Percentiles rank a stretch among this genome's conserved stretches.
Evolutionary conservation across 208 protist species (phyloP).

Genomic region (Trypanosoma scelopori): DNA sequence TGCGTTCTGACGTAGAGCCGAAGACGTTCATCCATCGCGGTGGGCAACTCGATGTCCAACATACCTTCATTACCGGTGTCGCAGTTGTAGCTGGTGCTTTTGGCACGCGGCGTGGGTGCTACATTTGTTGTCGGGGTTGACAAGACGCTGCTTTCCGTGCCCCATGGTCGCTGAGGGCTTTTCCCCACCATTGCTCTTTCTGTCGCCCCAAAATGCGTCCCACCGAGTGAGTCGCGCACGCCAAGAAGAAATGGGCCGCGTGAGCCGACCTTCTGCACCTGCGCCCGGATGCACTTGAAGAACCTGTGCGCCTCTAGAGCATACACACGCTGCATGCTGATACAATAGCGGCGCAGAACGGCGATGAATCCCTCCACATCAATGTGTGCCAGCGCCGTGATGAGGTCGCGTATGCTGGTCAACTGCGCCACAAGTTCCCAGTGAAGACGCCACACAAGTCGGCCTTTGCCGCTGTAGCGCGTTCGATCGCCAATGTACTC

Average conservation of each 20-base stretch:
- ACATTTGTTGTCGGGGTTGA: conserved; percentile 9
- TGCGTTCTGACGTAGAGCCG: conserved; percentile 18
- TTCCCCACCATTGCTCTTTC: conserved; percentile 14
- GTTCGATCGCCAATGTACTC: conserved; percentile 57
- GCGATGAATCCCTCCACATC: conserved; percentile 68
- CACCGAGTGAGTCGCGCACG: conserved; percentile 38
- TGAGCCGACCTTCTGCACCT: conserved; percentile 55
- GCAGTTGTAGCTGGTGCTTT: conserved; percentile 4
- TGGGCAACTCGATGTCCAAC: conserved; percentile 59
- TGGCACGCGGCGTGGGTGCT: conserved; percentile 9
- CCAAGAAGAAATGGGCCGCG: conserved; percentile 52
- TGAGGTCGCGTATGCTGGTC: conserved; percentile 58
- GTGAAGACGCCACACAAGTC: conserved; percentile 80
- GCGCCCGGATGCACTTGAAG: conserved; percentile 61
- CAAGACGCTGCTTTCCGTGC: background rate
- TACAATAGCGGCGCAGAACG: conserved; percentile 72
- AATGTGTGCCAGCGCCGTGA: conserved; percentile 63
- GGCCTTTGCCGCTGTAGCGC: conserved; percentile 49
- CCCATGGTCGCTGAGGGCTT: conserved; percentile 1
- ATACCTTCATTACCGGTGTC: conserved; percentile 23
- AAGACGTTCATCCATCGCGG: conserved; percentile 48
- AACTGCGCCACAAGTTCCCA: conserved; percentile 57
- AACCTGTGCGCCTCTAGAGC: conserved; percentile 68
- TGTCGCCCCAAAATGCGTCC: conserved; percentile 24
- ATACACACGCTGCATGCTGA: conserved; percentile 83